These are phyloP conservation scores for Maudiozyma humilis DNA, from an alignment of 1,139 yeast species.

Conservation along the genomic window DNA sequence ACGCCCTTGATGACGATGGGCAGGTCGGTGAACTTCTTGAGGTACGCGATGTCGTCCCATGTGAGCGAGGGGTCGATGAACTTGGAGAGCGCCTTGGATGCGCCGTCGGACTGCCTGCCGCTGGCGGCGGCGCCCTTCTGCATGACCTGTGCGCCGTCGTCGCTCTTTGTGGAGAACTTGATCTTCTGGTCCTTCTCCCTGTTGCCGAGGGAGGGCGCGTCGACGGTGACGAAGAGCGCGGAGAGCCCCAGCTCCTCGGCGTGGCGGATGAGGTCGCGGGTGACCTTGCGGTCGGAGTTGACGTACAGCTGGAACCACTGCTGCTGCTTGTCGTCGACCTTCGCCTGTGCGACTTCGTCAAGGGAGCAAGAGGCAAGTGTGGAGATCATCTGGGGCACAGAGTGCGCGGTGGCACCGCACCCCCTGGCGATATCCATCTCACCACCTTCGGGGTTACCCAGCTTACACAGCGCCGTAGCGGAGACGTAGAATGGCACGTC, in stretches of 20 bases:
- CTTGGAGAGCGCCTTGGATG: conserved; percentile 75
- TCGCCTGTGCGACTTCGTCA: conserved; percentile 60
- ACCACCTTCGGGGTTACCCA: conserved; percentile 72
- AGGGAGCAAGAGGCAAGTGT: conserved; percentile 69
- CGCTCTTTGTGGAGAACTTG: conserved; percentile 43
- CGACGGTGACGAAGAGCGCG: conserved; percentile 81
- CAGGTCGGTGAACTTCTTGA: conserved; percentile 36
- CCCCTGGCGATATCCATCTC: conserved; percentile 71
- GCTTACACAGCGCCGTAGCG: conserved; percentile 74
- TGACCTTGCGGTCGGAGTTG: conserved; percentile 57
- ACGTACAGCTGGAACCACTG: conserved; percentile 93
- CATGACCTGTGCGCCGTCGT: conserved; percentile 29
- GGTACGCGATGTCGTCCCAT: conserved; percentile 43
- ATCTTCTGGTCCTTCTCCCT: conserved; percentile 59
- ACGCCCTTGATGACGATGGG: conserved; percentile 58
- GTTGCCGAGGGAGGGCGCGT: conserved; percentile 92
- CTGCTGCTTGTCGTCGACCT: conserved; percentile 38
- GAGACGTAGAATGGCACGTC: conserved; percentile 66
- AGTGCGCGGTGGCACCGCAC: conserved; percentile 54
- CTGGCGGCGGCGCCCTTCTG: conserved; percentile 17
- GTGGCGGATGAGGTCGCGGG: conserved; percentile 52
- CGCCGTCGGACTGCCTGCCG: conserved; percentile 1
- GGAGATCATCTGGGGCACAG: conserved; percentile 72
- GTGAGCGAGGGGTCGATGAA: conserved; percentile 74
- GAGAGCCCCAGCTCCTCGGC: conserved; percentile 71